Base-by-base conservation (phyloP, 768 basidiomycete genomes). In the Russula sp. region DNA sequence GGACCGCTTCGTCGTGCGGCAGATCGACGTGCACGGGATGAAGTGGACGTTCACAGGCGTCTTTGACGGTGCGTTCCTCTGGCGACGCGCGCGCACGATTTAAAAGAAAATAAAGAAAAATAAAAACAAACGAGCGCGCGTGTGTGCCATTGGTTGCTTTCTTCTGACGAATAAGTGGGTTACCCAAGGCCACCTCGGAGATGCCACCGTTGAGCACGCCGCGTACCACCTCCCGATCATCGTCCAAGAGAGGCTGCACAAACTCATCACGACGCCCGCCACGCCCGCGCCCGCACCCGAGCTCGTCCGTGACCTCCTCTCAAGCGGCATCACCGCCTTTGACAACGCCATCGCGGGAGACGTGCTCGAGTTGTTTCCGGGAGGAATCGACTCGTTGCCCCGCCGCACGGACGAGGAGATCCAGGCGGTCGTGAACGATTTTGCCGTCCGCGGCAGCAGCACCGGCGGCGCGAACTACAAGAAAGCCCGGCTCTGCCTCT, bases 401-500 rank as follows among this genome's bases (percentile, higher is more conserved):
- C 38, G 34, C 16, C 63, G 62, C 45, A 78, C 83, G 4, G 82
- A 88, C 66, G 76, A 78, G 25, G 73, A 84, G 56, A 84, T 88
- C 47, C 77, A 80, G 54, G 66, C 73, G 13, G 79, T 85, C 39
- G 82, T 91, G 69, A 84, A 88, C 63, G 88, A 90, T 69, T 81
- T 82, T 58, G 75, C 79, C 48, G 68, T 70, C 4, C 82, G 18
- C 42, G 52, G 46, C 7, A 14, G 46, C 13, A 13, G 46, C 20
- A 10, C 2, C 46, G 25, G n/a, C 5, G 85, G 83, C 3, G 74
- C 73, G 25, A 88, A 87, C 68, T 84, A 86, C 76, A 75, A 80
- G 61, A 88, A 84, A 70, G 84, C 84, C 20, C 74, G 85, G 51
- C 76, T 88, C 43, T 87, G 86, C 69, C 88, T 91, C 82, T 87